Base-by-base conservation (phyloP, 1,139 yeast species). In the Yamadazyma sp. region DNA sequence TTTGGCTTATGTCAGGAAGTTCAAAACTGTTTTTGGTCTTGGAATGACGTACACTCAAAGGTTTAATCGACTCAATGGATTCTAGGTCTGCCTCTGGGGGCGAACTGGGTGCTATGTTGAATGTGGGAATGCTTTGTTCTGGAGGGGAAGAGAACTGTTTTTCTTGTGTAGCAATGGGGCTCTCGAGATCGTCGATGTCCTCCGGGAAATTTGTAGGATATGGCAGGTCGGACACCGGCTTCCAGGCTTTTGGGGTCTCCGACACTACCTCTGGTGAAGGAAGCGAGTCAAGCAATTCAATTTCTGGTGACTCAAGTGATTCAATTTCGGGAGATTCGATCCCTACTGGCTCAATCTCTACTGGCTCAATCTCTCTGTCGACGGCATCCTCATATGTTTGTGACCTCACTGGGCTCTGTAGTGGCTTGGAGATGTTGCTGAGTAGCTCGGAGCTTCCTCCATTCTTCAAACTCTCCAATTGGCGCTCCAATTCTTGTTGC, bases 401-500 rank as follows among this genome's bases (percentile, higher is more conserved):
- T 27, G 30, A 8, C 8, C 22, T 8, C 5, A 20, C 8, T 5
- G 8, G 22, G 22, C 8, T 20, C 8, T 20, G 22, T 20, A 6
- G 22, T 27, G 30, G 17, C 14, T 17, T 16, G 20, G 32, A 17
- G 10, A 29, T 23, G 15, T 14, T 24, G 17, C 17, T 22, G 16
- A 44, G 33, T 16, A 44, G 25, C 3, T 40, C 44, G 12, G 40
- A 39, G 31, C 50, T 47, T 14, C 53, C 64, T 5, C 63, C 64
- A 22, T 58, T 53, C 45, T 69, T 72, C 54, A 70, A 61, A 12
- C 51, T 51, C 35, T 62, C 63, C 40, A 72, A 58, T 48, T 71
- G 76, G 38, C 70, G 59, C 46, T 69, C 66, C 40, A 72, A 58
- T 43, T 69, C 75, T 41, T 53, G 51, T 38, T 69, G 73, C 3